A percentile compares a stretch with the other conserved stretches of the same genome.
phyloP scores from a whole-genome alignment of 2,329 filamentous ascomycete species.

The Tolypocladium album region DNA sequence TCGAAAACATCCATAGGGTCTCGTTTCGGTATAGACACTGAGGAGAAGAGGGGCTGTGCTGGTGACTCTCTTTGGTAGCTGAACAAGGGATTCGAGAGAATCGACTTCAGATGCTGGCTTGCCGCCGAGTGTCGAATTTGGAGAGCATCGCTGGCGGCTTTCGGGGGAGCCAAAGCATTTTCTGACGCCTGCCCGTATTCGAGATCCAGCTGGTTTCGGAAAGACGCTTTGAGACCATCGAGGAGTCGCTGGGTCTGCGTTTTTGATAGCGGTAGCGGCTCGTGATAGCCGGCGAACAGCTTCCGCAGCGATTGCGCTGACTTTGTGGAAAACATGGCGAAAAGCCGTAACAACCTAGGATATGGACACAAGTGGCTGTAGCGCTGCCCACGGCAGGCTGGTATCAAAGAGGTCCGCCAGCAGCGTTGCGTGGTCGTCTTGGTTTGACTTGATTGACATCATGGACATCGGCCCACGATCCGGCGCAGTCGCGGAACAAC shows the following conservation, averaged over 20 bases:
- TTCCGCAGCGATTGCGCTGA: conserved; percentile 24
- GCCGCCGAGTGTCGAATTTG: conserved; percentile 26
- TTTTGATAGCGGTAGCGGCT: conserved; percentile 38
- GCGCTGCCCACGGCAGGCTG: conserved; percentile 6
- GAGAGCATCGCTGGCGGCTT: conserved; percentile 8
- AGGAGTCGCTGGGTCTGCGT: conserved; percentile 44
- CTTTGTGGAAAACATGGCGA: conserved; percentile 26
- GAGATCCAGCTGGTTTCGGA: conserved; percentile 45
- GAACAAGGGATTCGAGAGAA: conserved; percentile 48
- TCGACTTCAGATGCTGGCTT: conserved; percentile 39
- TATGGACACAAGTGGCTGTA: conserved; percentile 14
- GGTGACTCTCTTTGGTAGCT: conserved; percentile 17
- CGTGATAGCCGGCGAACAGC: conserved; percentile 33
- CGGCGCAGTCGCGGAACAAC: not conserved
- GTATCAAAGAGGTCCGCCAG: conserved; percentile 1
- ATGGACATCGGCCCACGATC: not conserved
- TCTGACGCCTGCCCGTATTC: conserved; percentile 39
- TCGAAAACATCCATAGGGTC: conserved; percentile 46
- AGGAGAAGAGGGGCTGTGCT: conserved; percentile 7
- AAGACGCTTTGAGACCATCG: conserved; percentile 44
- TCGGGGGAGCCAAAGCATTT: conserved; percentile 6
- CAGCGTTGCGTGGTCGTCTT: not conserved
- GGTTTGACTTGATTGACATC: not conserved
- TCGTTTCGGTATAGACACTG: conserved; percentile 10
- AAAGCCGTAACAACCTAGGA: not conserved